Evolutionary conservation across 257 asterid genomes (phyloP), one percentile per base, ranked within the genome.

Genomic region (Jacaranda mimosifolia): DNA sequence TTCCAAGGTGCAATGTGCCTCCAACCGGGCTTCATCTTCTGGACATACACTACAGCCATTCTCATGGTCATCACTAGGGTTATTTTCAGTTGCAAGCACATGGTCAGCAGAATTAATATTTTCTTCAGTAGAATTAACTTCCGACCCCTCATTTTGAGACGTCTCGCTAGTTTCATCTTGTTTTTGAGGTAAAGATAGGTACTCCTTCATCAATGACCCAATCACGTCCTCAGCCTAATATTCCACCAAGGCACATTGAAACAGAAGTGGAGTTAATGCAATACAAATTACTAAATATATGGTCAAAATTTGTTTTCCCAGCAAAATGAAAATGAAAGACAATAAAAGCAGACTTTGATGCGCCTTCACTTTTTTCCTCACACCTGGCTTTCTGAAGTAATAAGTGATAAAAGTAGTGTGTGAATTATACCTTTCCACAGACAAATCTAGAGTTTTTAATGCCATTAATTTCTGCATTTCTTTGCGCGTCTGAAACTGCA

Each of bases 381-480:
- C 43, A n/a, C 15, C 52, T 53, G 73, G 35, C 15, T 55, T 52
- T 39, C 60, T 9, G 40, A 56, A 66, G 49, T 39, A 60, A 64
- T 68, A 84, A 17, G 40, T 75, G 67, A 42, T 7, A 10, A n/a
- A 67, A 15, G 69, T 43, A 78, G 73, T 70, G 81, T 52, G 45
- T 43, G 58, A 57, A 75, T 67, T 53, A 87, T 57, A 92, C 98
- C 99, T 96, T 96, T 78, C 95, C 89, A 82, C 98, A 91, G 78
- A 96, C 90, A 80, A 96, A 96, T 87, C 88, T 91, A 90, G 97
- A 96, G 87, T 93, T 96, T 40, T 80, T 87, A 55, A 91, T 89
- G 78, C 95, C 94, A 74, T 96, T 96, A 65, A 89, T 86, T 75
- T 93, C 94, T 11, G 98, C 99, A 87, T 96, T 96, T 80, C 96